phyloP scores from a whole-genome alignment of 2,329 filamentous ascomycete species.

The Sphaerostilbella broomeana region DNA sequence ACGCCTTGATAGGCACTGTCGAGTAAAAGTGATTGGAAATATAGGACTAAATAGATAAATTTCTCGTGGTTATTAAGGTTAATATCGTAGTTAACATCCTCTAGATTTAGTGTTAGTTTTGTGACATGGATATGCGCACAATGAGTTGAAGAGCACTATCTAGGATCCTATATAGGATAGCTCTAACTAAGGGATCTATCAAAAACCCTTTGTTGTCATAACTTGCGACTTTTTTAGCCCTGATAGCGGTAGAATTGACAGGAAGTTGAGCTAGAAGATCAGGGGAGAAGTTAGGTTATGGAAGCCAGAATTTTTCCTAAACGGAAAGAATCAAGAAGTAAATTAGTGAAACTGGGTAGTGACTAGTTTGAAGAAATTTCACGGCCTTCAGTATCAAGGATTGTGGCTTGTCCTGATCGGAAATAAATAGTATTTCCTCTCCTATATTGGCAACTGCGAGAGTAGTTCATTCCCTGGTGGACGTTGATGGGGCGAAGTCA shows the following conservation, averaged over 20 bases:
- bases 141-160: slow-evolving; percentile 7
- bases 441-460: background rate
- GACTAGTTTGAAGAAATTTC: background rate
- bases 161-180: slow-evolving; percentile 4
- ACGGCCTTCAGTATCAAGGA: background rate
- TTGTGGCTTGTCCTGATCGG: background rate
- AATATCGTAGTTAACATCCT: too few relatives aligned
- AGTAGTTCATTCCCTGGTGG: background rate
- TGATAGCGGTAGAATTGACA: slow-evolving; percentile 9
- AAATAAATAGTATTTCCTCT: slow-evolving; percentile 2
- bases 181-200: slow-evolving; percentile 2
- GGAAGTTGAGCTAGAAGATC: slow-evolving; percentile 10
- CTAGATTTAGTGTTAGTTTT: too few relatives aligned
- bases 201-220: slow-evolving; percentile 1
- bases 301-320: slow-evolving; percentile 4
- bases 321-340: slow-evolving; percentile 6
- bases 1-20: too few relatives aligned
- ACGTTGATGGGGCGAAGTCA: background rate
- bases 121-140: too few relatives aligned
- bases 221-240: slow-evolving; percentile 9
- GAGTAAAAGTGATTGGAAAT: too few relatives aligned
- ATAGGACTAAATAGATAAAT: too few relatives aligned
- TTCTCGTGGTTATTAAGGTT: too few relatives aligned
- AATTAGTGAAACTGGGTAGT: slow-evolving; percentile 5
- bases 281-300: background rate